These are phyloP conservation scores for Hypholoma fasciculare DNA, from an alignment of 768 basidiomycete genomes.

Conservation along the genomic window DNA sequence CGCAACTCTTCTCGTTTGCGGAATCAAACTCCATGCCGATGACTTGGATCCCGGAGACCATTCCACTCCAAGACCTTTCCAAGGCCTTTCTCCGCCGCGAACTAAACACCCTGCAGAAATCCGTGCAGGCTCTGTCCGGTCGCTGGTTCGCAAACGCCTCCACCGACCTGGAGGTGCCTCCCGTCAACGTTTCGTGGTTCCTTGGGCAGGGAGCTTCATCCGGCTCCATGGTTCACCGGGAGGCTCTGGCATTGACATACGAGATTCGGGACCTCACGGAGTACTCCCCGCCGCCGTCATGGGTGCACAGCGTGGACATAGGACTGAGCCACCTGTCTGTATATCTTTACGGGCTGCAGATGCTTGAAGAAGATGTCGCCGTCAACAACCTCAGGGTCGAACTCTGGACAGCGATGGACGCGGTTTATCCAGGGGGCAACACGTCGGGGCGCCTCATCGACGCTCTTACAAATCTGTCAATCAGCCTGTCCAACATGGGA, in stretches of 20 bases:
- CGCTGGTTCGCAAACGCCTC: not conserved
- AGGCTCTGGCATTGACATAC: not conserved
- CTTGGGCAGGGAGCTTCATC: not conserved
- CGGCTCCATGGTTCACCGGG: not conserved
- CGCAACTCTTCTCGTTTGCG: not conserved
- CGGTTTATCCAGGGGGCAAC: not conserved
- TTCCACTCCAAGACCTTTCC: not conserved
- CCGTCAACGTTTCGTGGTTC: not conserved
- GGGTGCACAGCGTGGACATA: not conserved
- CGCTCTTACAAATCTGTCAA: not conserved
- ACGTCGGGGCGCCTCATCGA: not conserved
- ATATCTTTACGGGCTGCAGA: not conserved
- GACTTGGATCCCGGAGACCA: conserved; percentile 2
- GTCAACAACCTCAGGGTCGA: not conserved
- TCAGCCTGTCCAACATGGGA: not conserved
- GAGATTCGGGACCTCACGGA: not conserved
- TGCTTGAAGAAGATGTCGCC: not conserved
- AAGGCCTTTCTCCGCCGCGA: conserved; percentile 4
- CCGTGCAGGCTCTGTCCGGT: not conserved
- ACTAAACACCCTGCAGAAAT: not conserved
- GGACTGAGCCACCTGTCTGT: not conserved
- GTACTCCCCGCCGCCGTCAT: not conserved
- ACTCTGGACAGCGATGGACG: not conserved
- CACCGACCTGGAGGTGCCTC: not conserved
- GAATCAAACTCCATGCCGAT: not conserved